Conservation (phyloP, 306 rosid species). For the Oxytropis ochrocephala region DNA sequence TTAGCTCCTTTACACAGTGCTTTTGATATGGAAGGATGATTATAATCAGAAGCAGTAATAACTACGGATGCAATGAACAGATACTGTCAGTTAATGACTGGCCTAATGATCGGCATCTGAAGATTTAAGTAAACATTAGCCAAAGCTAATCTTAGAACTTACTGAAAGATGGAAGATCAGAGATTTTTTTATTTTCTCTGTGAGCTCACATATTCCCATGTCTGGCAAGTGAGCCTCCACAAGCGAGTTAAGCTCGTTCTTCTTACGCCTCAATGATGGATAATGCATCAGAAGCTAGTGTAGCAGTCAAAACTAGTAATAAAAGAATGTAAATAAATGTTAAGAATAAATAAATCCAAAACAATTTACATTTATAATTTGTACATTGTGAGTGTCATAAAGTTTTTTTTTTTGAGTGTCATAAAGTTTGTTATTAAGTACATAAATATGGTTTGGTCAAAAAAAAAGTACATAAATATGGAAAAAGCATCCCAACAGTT, state of each 20-base stretch:
- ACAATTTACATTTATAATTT: background rate
- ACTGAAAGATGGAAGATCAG: slow-evolving; percentile 29
- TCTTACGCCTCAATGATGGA: slow-evolving; percentile 5
- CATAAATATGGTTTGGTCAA: background rate
- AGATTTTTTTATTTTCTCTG: slow-evolving; percentile 21
- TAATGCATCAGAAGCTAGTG: slow-evolving; percentile 35
- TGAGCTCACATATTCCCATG: slow-evolving; percentile 25
- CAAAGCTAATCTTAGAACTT: slow-evolving; percentile 22
- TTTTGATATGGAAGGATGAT: background rate
- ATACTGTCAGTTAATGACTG: background rate
- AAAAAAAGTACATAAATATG: too few species aligned
- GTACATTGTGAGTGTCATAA: background rate
- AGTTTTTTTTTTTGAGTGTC: too few species aligned
- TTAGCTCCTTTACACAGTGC: slow-evolving; percentile 33
- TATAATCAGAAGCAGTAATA: slow-evolving; percentile 33
- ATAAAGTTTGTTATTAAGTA: background rate
- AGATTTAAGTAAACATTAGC: background rate
- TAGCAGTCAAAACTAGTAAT: slow-evolving; percentile 35
- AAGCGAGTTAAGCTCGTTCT: slow-evolving; percentile 28
- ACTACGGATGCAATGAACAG: slow-evolving; percentile 15
- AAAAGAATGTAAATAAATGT: background rate
- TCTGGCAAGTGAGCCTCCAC: slow-evolving; percentile 36
- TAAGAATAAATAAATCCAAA: background rate
- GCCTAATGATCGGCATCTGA: background rate
- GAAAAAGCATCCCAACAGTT: background rate